Base-by-base conservation (phyloP, 129 eudicot genomes). In the Oenanthe sinensis region DNA sequence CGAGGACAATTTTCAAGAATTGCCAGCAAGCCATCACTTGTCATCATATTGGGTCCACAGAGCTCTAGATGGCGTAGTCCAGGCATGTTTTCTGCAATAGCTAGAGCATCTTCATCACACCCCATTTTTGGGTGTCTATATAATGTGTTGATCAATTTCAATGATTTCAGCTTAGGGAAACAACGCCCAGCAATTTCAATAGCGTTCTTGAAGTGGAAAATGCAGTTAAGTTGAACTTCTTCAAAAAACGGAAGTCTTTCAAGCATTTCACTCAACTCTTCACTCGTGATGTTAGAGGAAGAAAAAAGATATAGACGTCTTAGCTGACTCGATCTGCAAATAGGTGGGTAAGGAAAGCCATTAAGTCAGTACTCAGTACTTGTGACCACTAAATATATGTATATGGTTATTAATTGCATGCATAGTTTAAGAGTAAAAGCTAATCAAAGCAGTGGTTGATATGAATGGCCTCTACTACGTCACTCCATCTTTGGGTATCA, bases 61-160 rank as follows among this genome's bases (percentile, higher is more conserved):
- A 93, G 79, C 81, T 87, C 87, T 74, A 93, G 88, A 80, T 86
- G 84, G 36, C 77, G 83, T 77, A 93, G 78, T 19, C 62, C 78
- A 13, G 91, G 89, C 97, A 93, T 89, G 87, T 54, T 81, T 40
- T 69, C 80, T 8, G 91, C 93, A 49, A 93, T 79, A 33, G 92
- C 88, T 52, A 87, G 50, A 17, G 97, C 94, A 24, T 93, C 86
- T 8, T 75, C 84, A 5, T 87, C 91, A 71, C 70, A 79, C 47
- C 79, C 89, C 4, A 85, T 65, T 22, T 62, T 71, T 5, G 80
- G 86, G 9, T 50, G 26, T 50, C 77, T 81, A 40, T 42, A 78
- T 16, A 69, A 81, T 22, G 49, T 52, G 26, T 80, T 71, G 81
- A 82, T 88, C 75, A 88, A 77, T 42, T 81, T 85, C 63, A 90